Percentiles rank a stretch among this genome's conserved stretches.
Evolutionary conservation across 768 basidiomycete species (phyloP).

Genomic region (Lactarius trivialis): DNA sequence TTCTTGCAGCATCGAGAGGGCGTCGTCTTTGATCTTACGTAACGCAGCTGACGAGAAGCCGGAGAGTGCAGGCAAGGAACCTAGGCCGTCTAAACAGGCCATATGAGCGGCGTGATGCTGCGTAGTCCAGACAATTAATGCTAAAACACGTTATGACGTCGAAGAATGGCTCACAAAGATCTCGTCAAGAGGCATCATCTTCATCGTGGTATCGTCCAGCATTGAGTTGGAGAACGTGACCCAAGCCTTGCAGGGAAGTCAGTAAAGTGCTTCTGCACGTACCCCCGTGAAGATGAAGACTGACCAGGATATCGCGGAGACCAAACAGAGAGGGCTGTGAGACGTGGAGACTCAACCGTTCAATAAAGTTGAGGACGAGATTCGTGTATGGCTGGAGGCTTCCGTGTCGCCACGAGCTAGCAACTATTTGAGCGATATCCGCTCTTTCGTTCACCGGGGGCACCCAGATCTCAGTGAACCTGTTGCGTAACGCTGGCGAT

Average conservation of each 20-base stretch:
- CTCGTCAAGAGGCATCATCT: conserved; percentile 37
- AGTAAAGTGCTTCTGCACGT: neutral
- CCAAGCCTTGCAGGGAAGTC: conserved; percentile 62
- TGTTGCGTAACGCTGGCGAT: conserved; percentile 91
- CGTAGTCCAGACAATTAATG: conserved; percentile 10
- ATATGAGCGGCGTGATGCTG: conserved; percentile 92
- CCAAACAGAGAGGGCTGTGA: conserved; percentile 63
- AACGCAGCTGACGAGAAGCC: conserved; percentile 56
- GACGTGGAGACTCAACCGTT: conserved; percentile 65
- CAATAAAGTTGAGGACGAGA: conserved; percentile 65
- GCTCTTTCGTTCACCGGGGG: conserved; percentile 65
- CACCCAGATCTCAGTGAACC: conserved; percentile 99
- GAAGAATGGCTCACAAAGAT: conserved; percentile 57
- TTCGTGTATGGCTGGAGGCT: conserved; percentile 49
- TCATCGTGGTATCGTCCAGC: conserved; percentile 29
- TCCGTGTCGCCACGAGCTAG: conserved; percentile 56
- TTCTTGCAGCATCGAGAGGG: conserved; percentile 44
- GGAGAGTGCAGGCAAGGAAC: conserved; percentile 66
- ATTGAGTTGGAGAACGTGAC: conserved; percentile 75
- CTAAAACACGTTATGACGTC: neutral
- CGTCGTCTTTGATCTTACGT: conserved; percentile 53
- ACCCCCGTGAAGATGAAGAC: conserved; percentile 22
- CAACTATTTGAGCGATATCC: conserved; percentile 77
- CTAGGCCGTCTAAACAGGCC: conserved; percentile 86
- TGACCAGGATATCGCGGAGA: conserved; percentile 82